Conservation (phyloP, 1,284 basidiomycete genomes). For the Tremellales sp. region DNA sequence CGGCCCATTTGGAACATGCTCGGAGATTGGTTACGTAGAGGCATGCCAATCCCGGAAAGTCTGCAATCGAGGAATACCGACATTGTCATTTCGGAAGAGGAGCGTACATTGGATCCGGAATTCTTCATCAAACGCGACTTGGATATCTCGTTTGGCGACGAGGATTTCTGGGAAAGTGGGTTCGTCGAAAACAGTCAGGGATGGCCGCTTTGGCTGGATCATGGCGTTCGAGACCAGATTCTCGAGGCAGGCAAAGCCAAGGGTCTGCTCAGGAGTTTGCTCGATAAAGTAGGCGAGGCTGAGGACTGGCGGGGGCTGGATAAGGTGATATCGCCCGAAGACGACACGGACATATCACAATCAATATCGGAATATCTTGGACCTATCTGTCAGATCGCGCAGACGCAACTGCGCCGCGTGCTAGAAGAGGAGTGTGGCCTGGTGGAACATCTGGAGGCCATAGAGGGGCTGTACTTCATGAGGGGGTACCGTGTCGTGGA, state of each 20-base stretch:
- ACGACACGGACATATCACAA: slow-evolving; percentile 6
- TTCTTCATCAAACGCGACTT: slow-evolving; percentile 73
- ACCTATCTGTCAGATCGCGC: slow-evolving; percentile 58
- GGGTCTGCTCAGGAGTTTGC: slow-evolving; percentile 61
- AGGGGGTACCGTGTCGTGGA: slow-evolving; percentile 61
- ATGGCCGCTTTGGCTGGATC: slow-evolving; percentile 37
- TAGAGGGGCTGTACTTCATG: slow-evolving; percentile 73
- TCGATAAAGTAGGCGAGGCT: neutral
- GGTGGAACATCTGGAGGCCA: slow-evolving; percentile 62
- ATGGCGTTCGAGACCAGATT: slow-evolving; percentile 57
- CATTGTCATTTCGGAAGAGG: slow-evolving; percentile 22
- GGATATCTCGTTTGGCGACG: slow-evolving; percentile 60
- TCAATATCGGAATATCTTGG: slow-evolving; percentile 60
- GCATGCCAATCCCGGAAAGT: slow-evolving; percentile 56
- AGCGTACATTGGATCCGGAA: slow-evolving; percentile 60
- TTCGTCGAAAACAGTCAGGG: slow-evolving; percentile 55
- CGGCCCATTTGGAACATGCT: slow-evolving; percentile 72
- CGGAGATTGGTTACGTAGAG: slow-evolving; percentile 66
- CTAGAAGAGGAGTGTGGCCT: slow-evolving; percentile 68
- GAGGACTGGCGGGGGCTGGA: neutral
- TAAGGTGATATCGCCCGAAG: neutral
- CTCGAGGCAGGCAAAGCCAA: slow-evolving; percentile 73
- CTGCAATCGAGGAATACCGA: slow-evolving; percentile 16
- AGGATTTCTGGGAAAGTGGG: slow-evolving; percentile 74
- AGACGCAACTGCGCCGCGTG: slow-evolving; percentile 58